Base-by-base conservation (phyloP, 441 rosid genomes). In the Isatis lusitanica region DNA sequence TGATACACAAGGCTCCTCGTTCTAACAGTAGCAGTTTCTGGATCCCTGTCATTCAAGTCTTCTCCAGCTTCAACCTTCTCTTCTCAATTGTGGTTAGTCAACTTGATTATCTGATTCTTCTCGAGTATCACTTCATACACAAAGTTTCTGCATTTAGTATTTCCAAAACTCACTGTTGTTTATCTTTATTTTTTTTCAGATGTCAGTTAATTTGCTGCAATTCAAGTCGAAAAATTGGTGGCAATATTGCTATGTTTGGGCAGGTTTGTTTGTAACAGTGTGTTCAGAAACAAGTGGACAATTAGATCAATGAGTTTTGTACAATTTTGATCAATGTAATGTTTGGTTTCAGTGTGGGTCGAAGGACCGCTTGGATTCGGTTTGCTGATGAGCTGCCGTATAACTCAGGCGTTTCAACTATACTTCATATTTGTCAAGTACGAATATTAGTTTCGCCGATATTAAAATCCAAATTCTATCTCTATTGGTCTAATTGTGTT, bases 321-420 rank as follows among this genome's bases (percentile, higher is more conserved):
- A 48, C 6, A n/a, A 1, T 56, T 57, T 36, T 73, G 55, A 30
- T 55, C 18, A 60, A 12, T 72, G 65, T 60, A 7, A 26, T 64
- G n/a, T 74, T 73, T 35, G 11, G 70, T 83, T 74, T 66, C 83
- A 94, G 98, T 86, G 26, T 94, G 98, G 97, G 28, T 91, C 11
- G 95, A 88, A 86, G 98, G 96, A 81, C 97, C 98, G 16, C 80
- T 94, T 47, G 97, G 96, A 67, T 94, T 91, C 46, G 98, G 96
- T 79, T 85, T 94, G 81, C 79, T 94, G 77, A 82, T 91, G 70
- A 81, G 97, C 74, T 88, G 95, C 74, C 98, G 98, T 74, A 87
- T 91, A 71, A 77, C 92, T 51, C 95, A 94, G 78, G 89, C 93
- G 26, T 94, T 85, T 70, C 97, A 94, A 52, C 83, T 94, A 58